Evolutionary conservation across 2,329 filamentous ascomycete species (phyloP).

Genomic region (Diplodia sapinea): DNA sequence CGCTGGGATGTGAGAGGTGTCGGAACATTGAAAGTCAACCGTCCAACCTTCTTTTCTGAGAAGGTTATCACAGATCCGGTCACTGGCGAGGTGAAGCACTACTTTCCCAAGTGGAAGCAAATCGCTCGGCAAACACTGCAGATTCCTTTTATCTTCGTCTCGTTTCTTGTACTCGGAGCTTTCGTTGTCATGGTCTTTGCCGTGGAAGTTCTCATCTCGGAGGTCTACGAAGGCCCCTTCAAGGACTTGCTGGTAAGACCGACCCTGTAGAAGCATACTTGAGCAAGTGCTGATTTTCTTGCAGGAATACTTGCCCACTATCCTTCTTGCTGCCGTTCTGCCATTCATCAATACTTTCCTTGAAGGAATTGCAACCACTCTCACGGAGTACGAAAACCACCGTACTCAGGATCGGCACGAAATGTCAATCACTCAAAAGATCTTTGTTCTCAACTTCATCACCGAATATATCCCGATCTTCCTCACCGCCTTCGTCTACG

Average conservation of each 20-base stretch:
- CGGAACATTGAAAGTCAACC: slow-evolving; percentile 40
- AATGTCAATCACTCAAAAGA: slow-evolving; percentile 45
- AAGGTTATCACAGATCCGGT: slow-evolving; percentile 37
- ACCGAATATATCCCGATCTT: slow-evolving; percentile 46
- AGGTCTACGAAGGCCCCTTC: slow-evolving; percentile 44
- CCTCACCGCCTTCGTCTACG: slow-evolving; percentile 44
- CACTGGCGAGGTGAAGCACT: slow-evolving; percentile 38
- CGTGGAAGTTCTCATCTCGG: slow-evolving; percentile 43
- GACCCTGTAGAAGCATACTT: not conserved
- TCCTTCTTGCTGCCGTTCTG: slow-evolving; percentile 41
- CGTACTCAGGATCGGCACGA: slow-evolving; percentile 42
- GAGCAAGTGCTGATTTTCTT: slow-evolving; percentile 29
- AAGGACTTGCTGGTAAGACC: slow-evolving; percentile 40
- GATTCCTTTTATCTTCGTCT: slow-evolving; percentile 42
- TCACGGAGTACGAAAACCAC: slow-evolving; percentile 46
- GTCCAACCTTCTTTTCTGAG: slow-evolving; percentile 41
- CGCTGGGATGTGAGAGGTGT: slow-evolving; percentile 45
- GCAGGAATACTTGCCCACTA: slow-evolving; percentile 44
- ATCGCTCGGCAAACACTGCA: slow-evolving; percentile 41
- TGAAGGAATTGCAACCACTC: slow-evolving; percentile 38
- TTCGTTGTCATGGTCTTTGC: slow-evolving; percentile 42
- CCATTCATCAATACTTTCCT: slow-evolving; percentile 42
- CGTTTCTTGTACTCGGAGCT: slow-evolving; percentile 39
- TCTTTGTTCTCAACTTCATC: slow-evolving; percentile 45
- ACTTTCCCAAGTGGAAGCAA: slow-evolving; percentile 43